phyloP scores from a whole-genome alignment of 805 yeast genomes.

The Candida adriatica region DNA sequence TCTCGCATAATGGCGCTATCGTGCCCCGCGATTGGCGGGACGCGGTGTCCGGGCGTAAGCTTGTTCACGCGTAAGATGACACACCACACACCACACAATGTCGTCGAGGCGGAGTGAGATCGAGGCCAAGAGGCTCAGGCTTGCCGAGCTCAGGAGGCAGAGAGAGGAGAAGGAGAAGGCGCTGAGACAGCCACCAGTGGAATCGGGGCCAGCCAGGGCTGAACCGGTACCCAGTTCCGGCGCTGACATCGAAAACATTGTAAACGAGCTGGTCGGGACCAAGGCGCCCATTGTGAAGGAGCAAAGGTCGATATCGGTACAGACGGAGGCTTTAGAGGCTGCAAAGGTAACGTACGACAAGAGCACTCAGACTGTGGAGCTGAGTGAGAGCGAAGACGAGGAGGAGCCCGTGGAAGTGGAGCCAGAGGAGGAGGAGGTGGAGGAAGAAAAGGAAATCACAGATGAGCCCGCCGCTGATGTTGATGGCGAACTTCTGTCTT shows the following conservation, averaged over 20 bases:
- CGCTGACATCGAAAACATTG: slow-evolving; percentile 8
- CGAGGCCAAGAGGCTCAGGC: slow-evolving; percentile 44
- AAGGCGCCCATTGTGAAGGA: too few species aligned
- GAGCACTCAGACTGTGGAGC: slow-evolving; percentile 15
- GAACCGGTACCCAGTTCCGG: not conserved
- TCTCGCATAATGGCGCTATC: too few species aligned
- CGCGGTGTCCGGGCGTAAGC: too few species aligned
- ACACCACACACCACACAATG: too few species aligned
- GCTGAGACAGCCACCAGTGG: slow-evolving; percentile 3
- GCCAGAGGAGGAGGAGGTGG: slow-evolving; percentile 1
- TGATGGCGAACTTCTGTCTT: slow-evolving; percentile 10
- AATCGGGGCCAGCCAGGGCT: not conserved
- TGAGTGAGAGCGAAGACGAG: slow-evolving; percentile 3
- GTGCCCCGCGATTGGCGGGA: too few species aligned
- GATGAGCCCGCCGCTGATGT: slow-evolving; percentile 1
- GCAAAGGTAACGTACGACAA: slow-evolving; percentile 19
- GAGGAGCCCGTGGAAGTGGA: not conserved
- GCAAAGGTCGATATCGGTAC: slow-evolving; percentile 8
- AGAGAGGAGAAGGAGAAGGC: slow-evolving; percentile 28
- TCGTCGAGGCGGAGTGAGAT: slow-evolving; percentile 34
- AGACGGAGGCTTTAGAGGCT: slow-evolving; percentile 6
- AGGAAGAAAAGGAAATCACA: slow-evolving; percentile 1
- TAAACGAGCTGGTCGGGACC: slow-evolving; percentile 7
- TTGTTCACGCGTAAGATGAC: too few species aligned
- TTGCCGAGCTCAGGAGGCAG: slow-evolving; percentile 45